phyloP scores from a whole-genome alignment of 148 eudicot genomes.

The Limonium bicolor region DNA sequence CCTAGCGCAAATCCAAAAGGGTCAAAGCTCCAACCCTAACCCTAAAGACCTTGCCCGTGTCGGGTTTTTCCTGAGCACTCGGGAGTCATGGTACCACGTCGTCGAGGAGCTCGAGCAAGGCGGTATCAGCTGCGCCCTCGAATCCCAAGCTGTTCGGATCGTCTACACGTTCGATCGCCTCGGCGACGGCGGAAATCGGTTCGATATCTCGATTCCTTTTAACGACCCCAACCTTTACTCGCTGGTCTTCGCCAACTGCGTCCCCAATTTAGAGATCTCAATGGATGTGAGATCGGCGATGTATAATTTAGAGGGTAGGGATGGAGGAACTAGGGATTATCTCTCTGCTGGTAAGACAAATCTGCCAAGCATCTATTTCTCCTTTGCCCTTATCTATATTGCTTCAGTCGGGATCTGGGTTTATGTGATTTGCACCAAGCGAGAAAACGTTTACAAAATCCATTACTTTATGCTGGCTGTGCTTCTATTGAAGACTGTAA shows the following conservation, averaged over 20 bases:
- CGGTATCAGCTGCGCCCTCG: conserved; percentile 36
- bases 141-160: conserved; percentile 17
- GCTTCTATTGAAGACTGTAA: conserved; percentile 37
- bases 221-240: conserved; percentile 46
- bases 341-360: conserved; percentile 52
- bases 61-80: conserved; percentile 64
- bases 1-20: too few relatives aligned
- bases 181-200: background rate
- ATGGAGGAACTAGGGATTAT: conserved; percentile 30
- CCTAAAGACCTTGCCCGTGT: conserved; percentile 24
- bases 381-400: conserved; percentile 30
- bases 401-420: conserved; percentile 24
- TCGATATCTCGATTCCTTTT: conserved; percentile 12
- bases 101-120: conserved; percentile 42
- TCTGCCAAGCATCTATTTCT: conserved; percentile 44
- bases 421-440: conserved; percentile 25
- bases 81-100: conserved; percentile 44
- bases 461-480: conserved; percentile 70
- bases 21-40: conserved; percentile 22
- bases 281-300: conserved; percentile 43
- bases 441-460: conserved; percentile 28
- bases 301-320: conserved; percentile 50
- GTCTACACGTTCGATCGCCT: conserved; percentile 35
- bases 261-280: conserved; percentile 18
- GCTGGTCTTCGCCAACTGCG: conserved; percentile 59